Percentiles rank a stretch among this genome's conserved stretches.
phyloP scores from a whole-genome alignment of 495 filamentous ascomycete species.

The Chaetomidium leptoderma region DNA sequence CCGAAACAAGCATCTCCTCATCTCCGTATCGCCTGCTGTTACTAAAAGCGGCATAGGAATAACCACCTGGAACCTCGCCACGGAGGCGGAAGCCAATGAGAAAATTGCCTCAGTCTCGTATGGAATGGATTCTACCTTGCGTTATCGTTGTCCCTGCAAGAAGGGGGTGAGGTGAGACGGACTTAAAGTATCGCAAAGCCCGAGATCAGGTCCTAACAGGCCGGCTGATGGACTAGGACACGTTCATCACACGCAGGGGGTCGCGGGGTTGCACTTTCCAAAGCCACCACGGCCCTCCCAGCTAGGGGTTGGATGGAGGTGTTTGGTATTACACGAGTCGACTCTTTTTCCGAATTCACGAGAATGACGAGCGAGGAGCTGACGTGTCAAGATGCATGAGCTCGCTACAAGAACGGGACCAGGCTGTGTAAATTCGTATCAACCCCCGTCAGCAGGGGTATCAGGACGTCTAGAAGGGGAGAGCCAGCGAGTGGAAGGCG shows the following conservation, averaged over 20 bases:
- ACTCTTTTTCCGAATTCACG: not conserved
- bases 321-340: not conserved
- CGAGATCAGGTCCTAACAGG: not conserved
- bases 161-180: not conserved
- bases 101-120: too few relatives aligned
- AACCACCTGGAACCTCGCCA: too few relatives aligned
- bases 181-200: not conserved
- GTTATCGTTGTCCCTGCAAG: too few relatives aligned
- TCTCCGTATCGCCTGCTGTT: too few relatives aligned
- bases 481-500: too few relatives aligned
- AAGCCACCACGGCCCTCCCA: not conserved
- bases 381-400: not conserved
- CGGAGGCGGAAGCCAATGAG: too few relatives aligned
- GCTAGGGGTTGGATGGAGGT: not conserved
- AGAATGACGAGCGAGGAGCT: not conserved
- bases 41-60: too few relatives aligned
- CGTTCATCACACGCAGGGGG: conserved; percentile 1
- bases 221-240: not conserved
- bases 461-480: too few relatives aligned
- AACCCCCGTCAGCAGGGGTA: too few relatives aligned
- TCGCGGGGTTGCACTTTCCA: not conserved
- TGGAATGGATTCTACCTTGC: too few relatives aligned
- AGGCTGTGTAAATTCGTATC: too few relatives aligned
- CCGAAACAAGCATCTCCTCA: too few relatives aligned
- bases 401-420: not conserved